phyloP scores from a whole-genome alignment of 129 eudicot species.

The Solidago caesia region DNA sequence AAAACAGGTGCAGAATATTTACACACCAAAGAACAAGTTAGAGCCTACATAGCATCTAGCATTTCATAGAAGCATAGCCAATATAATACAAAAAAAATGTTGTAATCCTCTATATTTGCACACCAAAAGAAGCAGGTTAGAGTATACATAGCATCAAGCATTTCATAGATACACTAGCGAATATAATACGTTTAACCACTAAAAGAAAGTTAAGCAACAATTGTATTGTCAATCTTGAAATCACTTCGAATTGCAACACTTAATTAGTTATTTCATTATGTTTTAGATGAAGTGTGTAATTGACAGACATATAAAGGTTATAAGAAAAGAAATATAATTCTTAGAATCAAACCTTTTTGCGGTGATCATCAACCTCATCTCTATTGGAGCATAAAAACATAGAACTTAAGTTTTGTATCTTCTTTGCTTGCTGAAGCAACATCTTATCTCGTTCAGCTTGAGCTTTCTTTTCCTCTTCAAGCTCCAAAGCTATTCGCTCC shows the following conservation, averaged over 20 bases:
- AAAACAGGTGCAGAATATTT: slow-evolving; percentile 9
- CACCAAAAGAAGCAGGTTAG: slow-evolving; percentile 28
- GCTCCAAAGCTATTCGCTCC: slow-evolving; percentile 93
- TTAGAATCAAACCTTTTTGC: slow-evolving; percentile 56
- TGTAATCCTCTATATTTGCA: background rate
- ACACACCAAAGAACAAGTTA: slow-evolving; percentile 26
- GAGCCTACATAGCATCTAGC: slow-evolving; percentile 17
- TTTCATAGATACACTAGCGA: background rate
- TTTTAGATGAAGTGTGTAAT: background rate
- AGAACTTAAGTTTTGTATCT: slow-evolving; percentile 82
- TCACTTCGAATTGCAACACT: background rate
- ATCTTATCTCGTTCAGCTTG: slow-evolving; percentile 85
- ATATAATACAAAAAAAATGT: slow-evolving; percentile 21
- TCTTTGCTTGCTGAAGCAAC: slow-evolving; percentile 77
- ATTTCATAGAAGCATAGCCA: background rate
- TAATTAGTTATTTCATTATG: background rate
- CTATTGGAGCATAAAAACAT: slow-evolving; percentile 80
- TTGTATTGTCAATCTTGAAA: background rate
- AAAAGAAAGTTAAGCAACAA: background rate
- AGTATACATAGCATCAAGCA: slow-evolving; percentile 18
- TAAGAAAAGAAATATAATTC: slow-evolving; percentile 11
- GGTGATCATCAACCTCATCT: slow-evolving; percentile 54
- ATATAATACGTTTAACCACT: slow-evolving; percentile 4
- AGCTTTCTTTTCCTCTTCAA: slow-evolving; percentile 98
- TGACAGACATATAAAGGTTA: background rate